These are phyloP conservation scores for Acanthamoeba sp. DNA, from an alignment of 208 protist genomes.

Conservation along the genomic window DNA sequence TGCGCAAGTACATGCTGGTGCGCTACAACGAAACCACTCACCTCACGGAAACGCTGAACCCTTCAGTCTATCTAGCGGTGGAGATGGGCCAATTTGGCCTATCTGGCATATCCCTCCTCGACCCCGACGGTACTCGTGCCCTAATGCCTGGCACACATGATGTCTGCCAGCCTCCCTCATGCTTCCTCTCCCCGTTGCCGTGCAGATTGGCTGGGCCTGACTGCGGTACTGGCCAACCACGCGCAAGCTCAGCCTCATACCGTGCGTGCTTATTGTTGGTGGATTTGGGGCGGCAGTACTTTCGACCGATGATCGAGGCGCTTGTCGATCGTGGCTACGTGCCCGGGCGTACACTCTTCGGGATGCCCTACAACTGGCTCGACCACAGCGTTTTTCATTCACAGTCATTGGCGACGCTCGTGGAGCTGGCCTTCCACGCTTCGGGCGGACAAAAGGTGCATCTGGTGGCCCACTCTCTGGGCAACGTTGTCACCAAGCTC, in stretches of 20 bases:
- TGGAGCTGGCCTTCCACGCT: neutral
- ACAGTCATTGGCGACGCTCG: neutral
- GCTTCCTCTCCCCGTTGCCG: neutral
- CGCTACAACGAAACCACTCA: neutral
- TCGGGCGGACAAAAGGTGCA: neutral
- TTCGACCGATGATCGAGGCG: neutral
- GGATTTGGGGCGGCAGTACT: neutral
- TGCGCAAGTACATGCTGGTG: neutral
- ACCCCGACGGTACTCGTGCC: constrained; percentile 31
- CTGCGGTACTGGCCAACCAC: neutral
- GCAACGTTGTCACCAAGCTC: constrained; percentile 43
- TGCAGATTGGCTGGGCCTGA: constrained; percentile 18
- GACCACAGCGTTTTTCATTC: neutral
- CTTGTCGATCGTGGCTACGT: neutral
- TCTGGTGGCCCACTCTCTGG: constrained; percentile 18
- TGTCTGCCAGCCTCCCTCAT: too few relatives aligned
- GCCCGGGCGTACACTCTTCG: constrained; percentile 10
- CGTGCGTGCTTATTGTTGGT: too few relatives aligned
- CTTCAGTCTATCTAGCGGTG: neutral
- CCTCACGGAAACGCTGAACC: neutral
- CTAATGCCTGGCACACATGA: too few relatives aligned
- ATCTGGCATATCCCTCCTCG: neutral
- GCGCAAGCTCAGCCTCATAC: neutral
- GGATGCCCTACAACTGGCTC: constrained; percentile 44
- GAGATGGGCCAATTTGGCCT: neutral